Evolutionary conservation across 352 stramenopile species (phyloP), one percentile per base, ranked within the genome.

Genomic region (Phytophthora citricola): DNA sequence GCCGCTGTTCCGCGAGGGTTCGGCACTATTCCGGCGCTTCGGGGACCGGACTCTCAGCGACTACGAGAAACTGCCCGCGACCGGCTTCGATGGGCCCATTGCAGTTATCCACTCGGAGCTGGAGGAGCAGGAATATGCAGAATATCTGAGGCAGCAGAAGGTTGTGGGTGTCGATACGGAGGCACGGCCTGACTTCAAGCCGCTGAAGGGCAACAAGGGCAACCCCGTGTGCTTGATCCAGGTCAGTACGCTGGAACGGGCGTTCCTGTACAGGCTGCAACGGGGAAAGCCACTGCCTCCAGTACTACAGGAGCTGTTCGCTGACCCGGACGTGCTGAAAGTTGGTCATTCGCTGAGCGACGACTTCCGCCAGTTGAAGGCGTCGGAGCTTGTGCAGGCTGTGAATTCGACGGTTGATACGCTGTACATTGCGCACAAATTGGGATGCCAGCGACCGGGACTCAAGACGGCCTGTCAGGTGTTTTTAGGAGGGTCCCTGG

Each of bases 171-270:
- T 95, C 9, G 87, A 94, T 69, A 94, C 83, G n/a, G 87, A 95
- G 58, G 86, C 82, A 8, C 85, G 87, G 63, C 87, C 87, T 2
- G 76, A 83, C 31, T 89, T 93, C 44, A 63, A 38, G 14, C 62
- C 68, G 24, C 69, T 83, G 51, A 79, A 78, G 22, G 76, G 78
- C 34, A 77, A 83, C 51, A 69, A 70, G 27, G 57, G 64, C 39
- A 93, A 91, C 58, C 87, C 87, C 15, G 85, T 94, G 47, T 91
- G 82, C 31, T 72, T 95, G 8, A 83, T 95, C 55, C 87, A 94
- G 63, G 56, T 95, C 44, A 83, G 85, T 49, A 93, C 83, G 36
- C 72, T 94, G 44, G 87, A 94, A 3, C 69, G 73, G 8, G 83
- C 85, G 17, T 91, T 93, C 43, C 52, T 95, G 10, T 95, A 94